Percentiles rank a stretch among this genome's conserved stretches.
These are phyloP conservation scores for Verticillium nubilum DNA, from an alignment of 2,329 filamentous ascomycete genomes.

Conservation along the genomic window DNA sequence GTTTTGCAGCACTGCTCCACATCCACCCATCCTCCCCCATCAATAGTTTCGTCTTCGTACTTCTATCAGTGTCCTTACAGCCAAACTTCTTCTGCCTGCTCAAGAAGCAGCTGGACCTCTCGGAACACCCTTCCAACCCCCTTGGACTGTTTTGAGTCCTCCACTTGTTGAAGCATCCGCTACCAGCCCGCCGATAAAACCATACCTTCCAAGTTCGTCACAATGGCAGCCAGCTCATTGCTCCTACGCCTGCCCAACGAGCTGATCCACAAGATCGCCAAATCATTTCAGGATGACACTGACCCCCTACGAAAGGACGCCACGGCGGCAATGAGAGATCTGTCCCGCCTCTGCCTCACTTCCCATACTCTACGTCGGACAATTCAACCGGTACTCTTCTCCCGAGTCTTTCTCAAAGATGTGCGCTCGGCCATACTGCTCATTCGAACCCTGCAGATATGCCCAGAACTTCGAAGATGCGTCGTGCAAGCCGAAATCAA, in stretches of 20 bases:
- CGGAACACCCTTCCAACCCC: no score
- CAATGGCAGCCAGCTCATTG: neutral
- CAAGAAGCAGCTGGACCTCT: no score
- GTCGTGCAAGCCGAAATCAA: neutral
- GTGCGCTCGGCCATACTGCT: neutral
- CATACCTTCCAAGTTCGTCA: neutral
- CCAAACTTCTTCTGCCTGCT: no score
- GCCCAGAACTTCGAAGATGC: neutral
- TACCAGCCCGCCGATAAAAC: neutral
- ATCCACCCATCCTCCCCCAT: no score
- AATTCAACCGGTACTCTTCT: neutral
- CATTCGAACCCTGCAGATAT: neutral
- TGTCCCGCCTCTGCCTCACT: neutral
- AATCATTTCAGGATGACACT: neutral
- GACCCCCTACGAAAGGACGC: neutral
- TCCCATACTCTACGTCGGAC: neutral
- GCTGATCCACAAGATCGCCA: neutral
- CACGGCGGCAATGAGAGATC: neutral
- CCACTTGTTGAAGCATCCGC: no score
- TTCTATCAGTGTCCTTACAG: no score
- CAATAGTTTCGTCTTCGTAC: no score
- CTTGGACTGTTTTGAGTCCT: no score
- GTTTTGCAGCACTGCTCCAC: no score
- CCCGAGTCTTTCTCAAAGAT: neutral
- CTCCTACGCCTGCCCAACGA: neutral